Conservation (phyloP, 1,139 yeast genomes). For the Magnusiomyces magnusii region DNA sequence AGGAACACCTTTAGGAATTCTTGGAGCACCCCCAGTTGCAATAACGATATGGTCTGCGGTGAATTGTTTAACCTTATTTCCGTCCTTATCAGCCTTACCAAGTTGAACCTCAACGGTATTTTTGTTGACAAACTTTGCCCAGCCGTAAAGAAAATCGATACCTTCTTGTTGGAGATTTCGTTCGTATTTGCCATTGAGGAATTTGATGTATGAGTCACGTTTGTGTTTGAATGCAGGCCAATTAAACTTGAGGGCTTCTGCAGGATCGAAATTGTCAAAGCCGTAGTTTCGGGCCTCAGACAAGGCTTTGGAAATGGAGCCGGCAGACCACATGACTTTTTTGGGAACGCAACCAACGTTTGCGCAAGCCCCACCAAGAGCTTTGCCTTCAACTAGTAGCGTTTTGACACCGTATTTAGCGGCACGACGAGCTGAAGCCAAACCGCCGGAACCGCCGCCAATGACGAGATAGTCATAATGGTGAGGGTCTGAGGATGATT, state of each 20-base stretch:
- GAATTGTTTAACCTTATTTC: conserved; percentile 46
- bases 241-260: conserved; percentile 50
- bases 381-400: conserved; percentile 65
- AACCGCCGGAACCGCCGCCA: conserved; percentile 99
- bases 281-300: conserved; percentile 78
- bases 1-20: conserved; percentile 58
- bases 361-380: conserved; percentile 96
- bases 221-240: conserved; percentile 77
- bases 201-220: conserved; percentile 81
- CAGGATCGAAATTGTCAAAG: conserved; percentile 45
- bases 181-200: conserved; percentile 91
- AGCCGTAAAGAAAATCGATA: conserved; percentile 82
- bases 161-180: conserved; percentile 80
- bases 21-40: conserved; percentile 91
- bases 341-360: conserved; percentile 99
- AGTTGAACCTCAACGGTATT: conserved; percentile 67
- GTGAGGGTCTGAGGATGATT: not conserved
- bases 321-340: conserved; percentile 98
- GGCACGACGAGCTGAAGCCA: conserved; percentile 95
- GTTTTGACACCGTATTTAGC: conserved; percentile 90
- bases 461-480: conserved; percentile 89
- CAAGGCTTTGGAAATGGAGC: conserved; percentile 72
- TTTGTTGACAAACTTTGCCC: conserved; percentile 55
- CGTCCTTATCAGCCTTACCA: conserved; percentile 24
- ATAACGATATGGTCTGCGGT: conserved; percentile 77